Evolutionary conservation across 768 basidiomycete genomes (phyloP), one percentile per base, ranked within the genome.

Genomic region (Chalciporus piperatus): DNA sequence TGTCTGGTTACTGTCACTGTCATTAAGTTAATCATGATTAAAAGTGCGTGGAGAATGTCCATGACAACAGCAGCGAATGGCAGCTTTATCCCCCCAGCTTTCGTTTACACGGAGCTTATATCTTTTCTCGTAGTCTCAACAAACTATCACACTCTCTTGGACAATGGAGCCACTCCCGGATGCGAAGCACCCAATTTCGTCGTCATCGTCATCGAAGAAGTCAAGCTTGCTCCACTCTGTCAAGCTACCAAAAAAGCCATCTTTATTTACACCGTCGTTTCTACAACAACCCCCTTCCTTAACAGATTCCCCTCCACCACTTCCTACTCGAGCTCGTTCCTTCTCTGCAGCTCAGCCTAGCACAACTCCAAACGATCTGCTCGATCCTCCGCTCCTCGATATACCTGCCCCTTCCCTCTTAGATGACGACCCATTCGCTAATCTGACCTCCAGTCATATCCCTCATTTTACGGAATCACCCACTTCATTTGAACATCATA

Each of bases 381-480:
- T 25, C 45, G 41, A 22, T 33, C 32, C 38, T 20, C 42, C 54
- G 42, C 44, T 41, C 51, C 16, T 56, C 33, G 19, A 42, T 6
- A 27, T 51, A 17, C 25, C 45, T 20, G 27, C 53, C 17, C 43
- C 54, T 16, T 57, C 59, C 11, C 47, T 87, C 17, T 71, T 86
- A 22, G 87, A 88, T 59, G 82, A 84, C 46, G 87, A 89, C 59
- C 87, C 87, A 2, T 89, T 89, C 59, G 87, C 87, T 19, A 81
- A 83, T 54, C 72, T 85, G 41, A 14, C 54, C 13, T 70, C 75
- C 52, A 20, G 56, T 60, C 9, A 11, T 9, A 48, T 52, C 35
- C 30, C 50, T 22, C 28, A 47, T 20, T 46, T 23, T 23, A 40
- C 32, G 1, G 47, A 44, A 20, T 27, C 41, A 11, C 20, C 46